Evolutionary conservation across 2,329 filamentous ascomycete species (phyloP), one percentile per base, ranked within the genome.

Genomic region (Beauveria scarabaeidicola): DNA sequence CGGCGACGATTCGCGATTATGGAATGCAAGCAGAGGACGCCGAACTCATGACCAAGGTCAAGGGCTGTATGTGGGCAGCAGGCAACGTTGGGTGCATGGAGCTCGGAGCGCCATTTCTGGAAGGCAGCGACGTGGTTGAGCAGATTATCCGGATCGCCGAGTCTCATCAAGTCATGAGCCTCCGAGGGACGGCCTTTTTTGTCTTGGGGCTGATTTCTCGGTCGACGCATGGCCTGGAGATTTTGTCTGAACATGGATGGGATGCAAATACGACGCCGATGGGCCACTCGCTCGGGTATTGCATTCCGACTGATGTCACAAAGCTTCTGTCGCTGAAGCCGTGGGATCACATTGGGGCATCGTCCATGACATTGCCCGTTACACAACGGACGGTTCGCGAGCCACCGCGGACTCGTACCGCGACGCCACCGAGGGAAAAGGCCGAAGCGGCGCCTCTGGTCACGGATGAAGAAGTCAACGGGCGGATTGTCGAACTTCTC

Each of bases 1-100:
- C 87, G 0, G 81, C 84, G 50, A 97, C 90, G 0, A 96, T 99
- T 64, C 86, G 88, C 52, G 91, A 97, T 63, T 88, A 91, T 66
- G 89, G 88, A 40, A 87, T 92, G 78, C 88, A 94, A 66, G 86
- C 87, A 46, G 88, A 95, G 64, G 94, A 99, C 67, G 71, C 82
- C 0, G 94, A 99, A 72, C 82, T 88, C 25, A 86, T 97, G 48
- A 85, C 91, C 61, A 97, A 97, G 70, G 91, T 97, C 64, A 99
- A 99, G 72, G 94, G 92, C 8, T 97, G 91, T 70, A 79, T 99
- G 52, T 99, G 94, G 94, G 94, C 94, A 0, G 91, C 99, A 1
- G 94, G 94, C 25, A 99, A 99, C 66, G 93, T 99, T 41, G 94
- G 94, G 0, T 97, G 92, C 0, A 97, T 99, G 92, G 93, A 97